Percentiles rank a stretch among this genome's conserved stretches.
These are phyloP conservation scores for Phytophthora rubi DNA, from an alignment of 352 stramenopile species.

Conservation along the genomic window DNA sequence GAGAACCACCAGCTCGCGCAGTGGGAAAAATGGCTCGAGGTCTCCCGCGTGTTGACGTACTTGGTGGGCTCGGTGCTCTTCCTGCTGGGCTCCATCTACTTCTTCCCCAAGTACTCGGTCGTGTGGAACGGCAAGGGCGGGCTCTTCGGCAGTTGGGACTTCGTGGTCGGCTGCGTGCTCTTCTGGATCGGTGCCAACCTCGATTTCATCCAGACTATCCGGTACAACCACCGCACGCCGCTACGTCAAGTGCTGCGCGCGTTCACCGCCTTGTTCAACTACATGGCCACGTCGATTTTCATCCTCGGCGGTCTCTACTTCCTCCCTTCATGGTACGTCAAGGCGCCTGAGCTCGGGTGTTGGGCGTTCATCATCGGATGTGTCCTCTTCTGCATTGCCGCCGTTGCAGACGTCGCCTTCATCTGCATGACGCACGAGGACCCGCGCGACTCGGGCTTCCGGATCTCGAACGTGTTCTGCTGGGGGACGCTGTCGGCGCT, in stretches of 20 bases:
- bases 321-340: conserved; percentile 66
- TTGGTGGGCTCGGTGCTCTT: conserved; percentile 66
- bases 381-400: conserved; percentile 60
- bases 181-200: conserved; percentile 66
- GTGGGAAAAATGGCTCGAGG: conserved; percentile 51
- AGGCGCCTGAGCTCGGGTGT: conserved; percentile 61
- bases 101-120: conserved; percentile 71
- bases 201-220: conserved; percentile 68
- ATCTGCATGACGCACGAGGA: conserved; percentile 58
- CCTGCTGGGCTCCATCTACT: conserved; percentile 70
- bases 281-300: conserved; percentile 65
- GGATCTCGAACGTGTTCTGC: conserved; percentile 54
- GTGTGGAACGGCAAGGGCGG: conserved; percentile 58
- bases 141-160: conserved; percentile 64
- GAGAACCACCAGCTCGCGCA: conserved; percentile 9
- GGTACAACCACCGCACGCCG: conserved; percentile 46
- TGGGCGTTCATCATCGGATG: conserved; percentile 71
- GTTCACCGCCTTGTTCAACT: conserved; percentile 63
- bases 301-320: conserved; percentile 74
- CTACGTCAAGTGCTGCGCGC: conserved; percentile 53
- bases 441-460: conserved; percentile 39
- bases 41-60: conserved; percentile 51
- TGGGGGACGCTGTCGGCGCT: conserved; percentile 50
- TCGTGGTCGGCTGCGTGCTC: conserved; percentile 65
- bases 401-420: conserved; percentile 64